Conservation (phyloP, 2,329 filamentous ascomycete species). For the Aureobasidium sp. region DNA sequence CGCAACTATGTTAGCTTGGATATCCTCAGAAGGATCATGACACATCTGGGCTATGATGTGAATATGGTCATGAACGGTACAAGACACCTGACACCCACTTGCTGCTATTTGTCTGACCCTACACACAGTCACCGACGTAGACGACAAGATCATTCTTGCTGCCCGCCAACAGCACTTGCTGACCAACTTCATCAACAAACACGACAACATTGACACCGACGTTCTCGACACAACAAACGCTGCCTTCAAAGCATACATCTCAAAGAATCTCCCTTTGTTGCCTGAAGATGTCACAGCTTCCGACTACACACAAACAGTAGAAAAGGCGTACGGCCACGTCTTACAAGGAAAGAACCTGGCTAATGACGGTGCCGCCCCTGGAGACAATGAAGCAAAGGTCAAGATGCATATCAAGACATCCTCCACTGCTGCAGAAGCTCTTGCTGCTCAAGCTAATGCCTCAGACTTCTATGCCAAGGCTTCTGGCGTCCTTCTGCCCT, state of each 20-base stretch:
- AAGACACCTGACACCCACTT: background rate
- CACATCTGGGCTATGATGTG: slow-evolving; percentile 74
- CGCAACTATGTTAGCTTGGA: slow-evolving; percentile 88
- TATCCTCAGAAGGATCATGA: slow-evolving; percentile 73
- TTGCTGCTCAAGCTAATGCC: slow-evolving; percentile 29
- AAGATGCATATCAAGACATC: slow-evolving; percentile 77
- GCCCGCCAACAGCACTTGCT: slow-evolving; percentile 74
- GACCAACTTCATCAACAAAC: slow-evolving; percentile 52
- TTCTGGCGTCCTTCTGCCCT: slow-evolving; percentile 67
- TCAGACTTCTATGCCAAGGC: slow-evolving; percentile 47
- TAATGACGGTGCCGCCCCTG: slow-evolving; percentile 45
- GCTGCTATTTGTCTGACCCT: background rate
- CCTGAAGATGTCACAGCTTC: slow-evolving; percentile 30
- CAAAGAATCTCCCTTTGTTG: slow-evolving; percentile 58
- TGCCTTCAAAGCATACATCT: slow-evolving; percentile 50
- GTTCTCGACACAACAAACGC: slow-evolving; percentile 42
- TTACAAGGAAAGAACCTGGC: slow-evolving; percentile 48
- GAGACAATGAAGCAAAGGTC: slow-evolving; percentile 75
- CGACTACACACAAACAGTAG: slow-evolving; percentile 39
- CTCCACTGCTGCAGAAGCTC: slow-evolving; percentile 44
- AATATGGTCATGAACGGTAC: slow-evolving; percentile 61
- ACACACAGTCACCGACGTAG: slow-evolving; percentile 25
- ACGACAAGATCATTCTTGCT: slow-evolving; percentile 54
- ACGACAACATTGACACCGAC: slow-evolving; percentile 35
- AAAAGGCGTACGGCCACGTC: slow-evolving; percentile 46